phyloP scores from a whole-genome alignment of 306 rosid species.

The Cicer bijugum region DNA sequence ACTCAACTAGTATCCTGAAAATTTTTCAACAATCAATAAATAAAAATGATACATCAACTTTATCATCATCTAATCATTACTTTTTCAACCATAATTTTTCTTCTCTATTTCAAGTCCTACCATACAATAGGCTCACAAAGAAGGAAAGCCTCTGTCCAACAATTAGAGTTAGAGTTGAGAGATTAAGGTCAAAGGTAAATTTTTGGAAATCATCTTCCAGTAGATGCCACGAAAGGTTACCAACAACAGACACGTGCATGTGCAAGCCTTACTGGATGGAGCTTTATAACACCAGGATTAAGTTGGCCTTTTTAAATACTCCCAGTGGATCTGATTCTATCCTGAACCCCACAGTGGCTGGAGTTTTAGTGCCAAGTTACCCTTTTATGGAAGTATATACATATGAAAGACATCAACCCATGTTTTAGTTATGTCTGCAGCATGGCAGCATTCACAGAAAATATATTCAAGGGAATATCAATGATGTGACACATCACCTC shows the following conservation, averaged over 20 bases:
- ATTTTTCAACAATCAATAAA: conserved; percentile 26
- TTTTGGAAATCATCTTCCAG: conserved; percentile 7
- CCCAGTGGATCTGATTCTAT: background rate
- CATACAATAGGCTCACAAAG: background rate
- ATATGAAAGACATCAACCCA: conserved; percentile 18
- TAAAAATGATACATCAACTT: conserved; percentile 21
- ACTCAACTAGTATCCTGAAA: conserved; percentile 80
- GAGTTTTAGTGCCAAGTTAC: conserved; percentile 7
- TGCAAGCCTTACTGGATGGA: background rate
- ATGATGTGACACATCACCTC: conserved; percentile 35
- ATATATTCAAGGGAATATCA: conserved; percentile 20
- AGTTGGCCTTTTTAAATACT: background rate
- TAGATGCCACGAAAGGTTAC: background rate
- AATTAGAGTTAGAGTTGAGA: background rate
- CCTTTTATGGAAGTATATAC: conserved; percentile 12
- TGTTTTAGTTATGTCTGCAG: conserved; percentile 27
- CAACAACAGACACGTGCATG: background rate
- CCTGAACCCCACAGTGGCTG: background rate
- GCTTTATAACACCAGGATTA: background rate
- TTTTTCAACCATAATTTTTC: background rate
- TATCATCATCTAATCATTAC: background rate
- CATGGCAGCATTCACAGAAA: conserved; percentile 35
- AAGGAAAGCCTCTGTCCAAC: background rate
- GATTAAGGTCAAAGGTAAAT: background rate
- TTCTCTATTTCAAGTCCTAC: background rate